These are phyloP conservation scores for Ligustrum vulgare DNA, from an alignment of 257 asterid species.

Conservation along the genomic window DNA sequence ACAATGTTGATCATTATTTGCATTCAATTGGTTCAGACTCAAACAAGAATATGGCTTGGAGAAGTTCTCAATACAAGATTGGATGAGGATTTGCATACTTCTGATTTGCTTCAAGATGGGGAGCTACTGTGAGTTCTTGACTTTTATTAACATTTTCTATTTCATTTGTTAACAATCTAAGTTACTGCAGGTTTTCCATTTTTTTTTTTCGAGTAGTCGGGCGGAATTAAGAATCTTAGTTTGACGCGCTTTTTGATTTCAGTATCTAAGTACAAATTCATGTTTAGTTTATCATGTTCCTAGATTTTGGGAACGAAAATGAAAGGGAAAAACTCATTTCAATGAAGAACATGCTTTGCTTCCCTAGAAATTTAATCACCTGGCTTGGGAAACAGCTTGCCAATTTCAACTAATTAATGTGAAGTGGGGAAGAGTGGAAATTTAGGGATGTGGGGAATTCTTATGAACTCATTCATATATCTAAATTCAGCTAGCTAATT, in stretches of 20 bases:
- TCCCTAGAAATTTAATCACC: neutral
- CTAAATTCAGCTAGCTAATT: neutral
- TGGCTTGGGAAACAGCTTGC: neutral
- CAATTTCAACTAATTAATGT: neutral
- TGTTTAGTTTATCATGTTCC: neutral
- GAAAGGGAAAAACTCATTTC: neutral
- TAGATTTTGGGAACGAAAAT: neutral
- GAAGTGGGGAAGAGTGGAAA: neutral
- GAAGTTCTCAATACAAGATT: constrained; percentile 62
- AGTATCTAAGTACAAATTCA: neutral
- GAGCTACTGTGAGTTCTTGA: constrained; percentile 67
- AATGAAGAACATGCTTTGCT: neutral
- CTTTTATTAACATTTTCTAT: neutral
- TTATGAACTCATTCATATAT: neutral
- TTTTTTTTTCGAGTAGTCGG: neutral
- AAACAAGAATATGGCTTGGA: constrained; percentile 84
- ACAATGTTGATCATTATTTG: neutral
- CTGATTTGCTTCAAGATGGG: constrained; percentile 95
- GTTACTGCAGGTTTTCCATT: neutral
- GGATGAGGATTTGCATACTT: constrained; percentile 54
- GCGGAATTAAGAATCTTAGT: constrained; percentile 17
- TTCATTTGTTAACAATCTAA: neutral
- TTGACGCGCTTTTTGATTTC: neutral
- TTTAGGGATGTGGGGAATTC: neutral
- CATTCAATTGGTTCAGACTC: constrained; percentile 46